Evolutionary conservation across 2,329 filamentous ascomycete genomes (phyloP), one percentile per base, ranked within the genome.

Genomic region (Camptophora hylomeconis): DNA sequence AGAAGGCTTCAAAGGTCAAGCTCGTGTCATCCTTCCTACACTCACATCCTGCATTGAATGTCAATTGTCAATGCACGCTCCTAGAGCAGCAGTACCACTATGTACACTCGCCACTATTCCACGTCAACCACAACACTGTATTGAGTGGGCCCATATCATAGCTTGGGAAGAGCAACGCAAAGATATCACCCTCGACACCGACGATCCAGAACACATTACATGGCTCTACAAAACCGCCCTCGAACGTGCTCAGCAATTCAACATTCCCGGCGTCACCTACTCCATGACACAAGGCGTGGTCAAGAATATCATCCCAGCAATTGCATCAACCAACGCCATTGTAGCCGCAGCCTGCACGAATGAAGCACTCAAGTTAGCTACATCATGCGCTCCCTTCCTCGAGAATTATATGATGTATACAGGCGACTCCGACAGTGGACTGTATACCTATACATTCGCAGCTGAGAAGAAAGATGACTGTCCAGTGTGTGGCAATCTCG

Each of bases 361-460:
- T 42, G 89, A 98, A 56, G 87, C 86, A 2, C 75, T 95, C 59
- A 98, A 98, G 59, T 81, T 98, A 38, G 80, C 79, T 22, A 92
- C 82, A 9, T 73, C 68, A 26, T 72, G 77, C 20, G 89, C 87
- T 17, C 83, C 87, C 0, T 77, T 75, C 39, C 65, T 98, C 10
- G 78, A 78, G 32, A 92, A 93, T 53, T 98, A 98, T 60, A 95
- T 95, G 86, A 93, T 94, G 81, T 98, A 98, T 55, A 93, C 83
- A 8, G 89, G 92, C 25, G 86, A 95, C 48, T 87, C 92, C 48
- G 86, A 95, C 46, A 84, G 92, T 46, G 72, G 80, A 41, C 79
- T 98, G 41, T 98, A 98, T 61, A 98, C 89, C 0, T 94, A 93
- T 56, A 98, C 89, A 0, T 98, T 95, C 53, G 77, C 84, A 47